Conservation (phyloP, 306 rosid species). For the Fragaria vesca region DNA sequence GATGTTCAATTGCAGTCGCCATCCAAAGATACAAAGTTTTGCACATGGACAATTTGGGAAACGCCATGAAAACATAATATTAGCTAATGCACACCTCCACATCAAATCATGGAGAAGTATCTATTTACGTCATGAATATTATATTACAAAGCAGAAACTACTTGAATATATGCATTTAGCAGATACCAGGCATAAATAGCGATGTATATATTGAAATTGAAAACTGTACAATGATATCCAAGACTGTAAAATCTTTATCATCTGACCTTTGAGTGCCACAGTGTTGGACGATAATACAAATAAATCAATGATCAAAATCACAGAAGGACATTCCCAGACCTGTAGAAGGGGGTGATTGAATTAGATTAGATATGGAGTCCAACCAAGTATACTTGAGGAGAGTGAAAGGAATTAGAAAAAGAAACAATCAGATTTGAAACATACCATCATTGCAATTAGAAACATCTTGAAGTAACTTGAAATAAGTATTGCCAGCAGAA, state of each 20-base stretch:
- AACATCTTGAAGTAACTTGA: conserved; percentile 88
- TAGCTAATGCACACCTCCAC: neutral
- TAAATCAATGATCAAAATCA: conserved; percentile 67
- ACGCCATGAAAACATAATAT: neutral
- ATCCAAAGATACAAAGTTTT: neutral
- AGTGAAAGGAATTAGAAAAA: neutral
- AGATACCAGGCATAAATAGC: neutral
- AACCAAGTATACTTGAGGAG: conserved; percentile 6
- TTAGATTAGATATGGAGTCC: conserved; percentile 19
- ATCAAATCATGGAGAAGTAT: neutral
- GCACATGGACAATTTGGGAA: neutral
- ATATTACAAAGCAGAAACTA: neutral
- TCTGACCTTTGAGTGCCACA: conserved; percentile 77
- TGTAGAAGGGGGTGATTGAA: conserved; percentile 30
- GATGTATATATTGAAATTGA: neutral
- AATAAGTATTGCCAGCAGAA: conserved; percentile 63
- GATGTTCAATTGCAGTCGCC: neutral
- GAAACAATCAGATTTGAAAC: conserved; percentile 18
- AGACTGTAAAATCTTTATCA: conserved; percentile 4
- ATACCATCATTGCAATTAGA: conserved; percentile 80
- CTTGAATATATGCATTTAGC: neutral
- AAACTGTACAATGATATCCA: neutral
- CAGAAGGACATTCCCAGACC: conserved; percentile 94
- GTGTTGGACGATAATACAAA: conserved; percentile 80
- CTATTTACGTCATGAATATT: neutral